Evolutionary conservation across 1,284 basidiomycete genomes (phyloP).

Genomic region (Neotropicomus parvogracilis): DNA sequence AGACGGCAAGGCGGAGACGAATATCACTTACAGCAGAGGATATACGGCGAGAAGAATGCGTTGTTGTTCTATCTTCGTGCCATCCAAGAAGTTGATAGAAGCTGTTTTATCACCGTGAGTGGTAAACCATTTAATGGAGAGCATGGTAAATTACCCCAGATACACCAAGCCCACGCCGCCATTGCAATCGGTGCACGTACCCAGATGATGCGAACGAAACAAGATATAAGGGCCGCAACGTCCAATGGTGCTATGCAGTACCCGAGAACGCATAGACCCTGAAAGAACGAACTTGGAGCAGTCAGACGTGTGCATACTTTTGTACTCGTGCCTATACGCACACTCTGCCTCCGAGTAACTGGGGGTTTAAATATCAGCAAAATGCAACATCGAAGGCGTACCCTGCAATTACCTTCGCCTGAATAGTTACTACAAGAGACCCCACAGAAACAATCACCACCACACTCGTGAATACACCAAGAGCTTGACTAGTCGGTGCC

Average conservation of each 20-base stretch:
- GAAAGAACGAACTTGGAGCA: conserved; percentile 81
- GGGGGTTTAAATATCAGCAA: conserved; percentile 5
- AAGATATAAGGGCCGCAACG: conserved; percentile 82
- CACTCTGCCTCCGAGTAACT: conserved; percentile 93
- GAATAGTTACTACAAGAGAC: conserved; percentile 84
- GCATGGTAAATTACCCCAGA: conserved; percentile 72
- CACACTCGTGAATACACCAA: conserved; percentile 89
- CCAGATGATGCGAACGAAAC: conserved; percentile 83
- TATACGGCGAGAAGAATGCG: conserved; percentile 90
- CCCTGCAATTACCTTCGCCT: conserved; percentile 67
- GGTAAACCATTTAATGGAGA: background rate
- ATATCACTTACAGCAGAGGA: conserved; percentile 64
- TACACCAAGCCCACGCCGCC: conserved; percentile 88
- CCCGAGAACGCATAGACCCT: conserved; percentile 87
- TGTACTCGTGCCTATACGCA: conserved; percentile 38
- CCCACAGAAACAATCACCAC: conserved; percentile 89
- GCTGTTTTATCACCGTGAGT: conserved; percentile 47
- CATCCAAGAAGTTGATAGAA: conserved; percentile 90
- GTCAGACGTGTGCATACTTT: background rate
- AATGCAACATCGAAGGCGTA: background rate
- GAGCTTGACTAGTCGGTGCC: conserved; percentile 80
- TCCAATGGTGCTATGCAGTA: conserved; percentile 91
- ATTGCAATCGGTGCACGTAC: conserved; percentile 82
- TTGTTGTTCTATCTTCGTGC: conserved; percentile 86
- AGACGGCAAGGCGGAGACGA: background rate